These are phyloP conservation scores for Blastobotrys raffinosifermentans DNA, from an alignment of 1,139 yeast species.

Conservation along the genomic window DNA sequence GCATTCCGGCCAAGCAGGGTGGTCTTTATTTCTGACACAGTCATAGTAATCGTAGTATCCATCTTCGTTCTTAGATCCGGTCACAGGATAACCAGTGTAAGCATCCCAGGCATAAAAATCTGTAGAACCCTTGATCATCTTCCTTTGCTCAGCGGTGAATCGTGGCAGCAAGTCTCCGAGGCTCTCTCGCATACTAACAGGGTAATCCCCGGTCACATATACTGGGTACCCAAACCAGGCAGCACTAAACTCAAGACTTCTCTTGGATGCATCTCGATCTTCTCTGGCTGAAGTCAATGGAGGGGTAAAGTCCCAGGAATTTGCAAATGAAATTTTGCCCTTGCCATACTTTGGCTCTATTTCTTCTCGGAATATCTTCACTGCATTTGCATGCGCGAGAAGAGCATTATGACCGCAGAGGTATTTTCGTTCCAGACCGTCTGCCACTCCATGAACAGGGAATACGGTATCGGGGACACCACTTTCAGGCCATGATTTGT, in stretches of 20 bases:
- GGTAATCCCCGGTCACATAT: conserved; percentile 34
- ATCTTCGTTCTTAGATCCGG: conserved; percentile 24
- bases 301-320: conserved; percentile 27
- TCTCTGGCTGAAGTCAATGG: conserved; percentile 15
- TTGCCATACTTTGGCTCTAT: conserved; percentile 28
- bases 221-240: conserved; percentile 34
- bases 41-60: conserved; percentile 10
- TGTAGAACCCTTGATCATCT: conserved; percentile 24
- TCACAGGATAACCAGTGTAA: conserved; percentile 31
- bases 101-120: conserved; percentile 38
- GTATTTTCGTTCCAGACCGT: conserved; percentile 15
- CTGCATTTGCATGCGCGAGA: conserved; percentile 32
- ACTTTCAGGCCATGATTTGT: conserved; percentile 20
- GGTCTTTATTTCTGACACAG: conserved; percentile 23
- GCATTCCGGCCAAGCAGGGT: conserved; percentile 20
- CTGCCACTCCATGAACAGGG: conserved; percentile 18
- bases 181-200: conserved; percentile 27
- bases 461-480: conserved; percentile 20
- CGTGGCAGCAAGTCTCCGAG: conserved; percentile 23
- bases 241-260: conserved; percentile 29
- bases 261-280: conserved; percentile 28
- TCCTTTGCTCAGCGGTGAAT: conserved; percentile 31
- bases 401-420: conserved; percentile 30
- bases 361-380: conserved; percentile 31
- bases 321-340: conserved; percentile 24